Percentiles rank a stretch among this genome's conserved stretches.
Conservation (phyloP, 371 early-diverging fungal species). For the Actinomucor elegans region DNA sequence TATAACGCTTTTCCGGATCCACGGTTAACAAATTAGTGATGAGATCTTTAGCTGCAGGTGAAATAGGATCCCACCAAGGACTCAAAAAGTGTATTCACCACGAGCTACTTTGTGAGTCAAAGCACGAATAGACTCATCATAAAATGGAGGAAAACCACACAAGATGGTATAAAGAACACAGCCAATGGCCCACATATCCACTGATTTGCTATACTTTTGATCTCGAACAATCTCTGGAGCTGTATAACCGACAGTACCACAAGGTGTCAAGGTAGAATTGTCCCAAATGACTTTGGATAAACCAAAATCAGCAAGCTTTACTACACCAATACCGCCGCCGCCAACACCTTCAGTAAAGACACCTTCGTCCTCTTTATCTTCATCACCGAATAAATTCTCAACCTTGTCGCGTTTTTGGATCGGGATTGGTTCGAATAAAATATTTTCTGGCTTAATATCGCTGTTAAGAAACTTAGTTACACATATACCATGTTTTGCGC, state of each 20-base stretch:
- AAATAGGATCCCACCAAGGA: constrained; percentile 80
- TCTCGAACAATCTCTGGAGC: constrained; percentile 77
- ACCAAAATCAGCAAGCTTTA: constrained; percentile 75
- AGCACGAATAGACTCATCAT: constrained; percentile 62
- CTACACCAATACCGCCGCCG: constrained; percentile 66
- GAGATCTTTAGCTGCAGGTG: constrained; percentile 71
- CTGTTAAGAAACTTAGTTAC: no score
- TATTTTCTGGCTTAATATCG: constrained; percentile 91
- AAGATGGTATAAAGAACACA: constrained; percentile 78
- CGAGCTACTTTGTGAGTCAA: constrained; percentile 63
- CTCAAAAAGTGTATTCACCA: constrained; percentile 64
- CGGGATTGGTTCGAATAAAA: constrained; percentile 67
- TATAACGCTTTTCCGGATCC: constrained; percentile 56
- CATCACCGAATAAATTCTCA: constrained; percentile 20
- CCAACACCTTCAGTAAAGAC: constrained; percentile 56
- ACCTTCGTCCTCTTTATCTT: constrained; percentile 57
- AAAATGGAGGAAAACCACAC: constrained; percentile 80
- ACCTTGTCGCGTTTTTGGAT: constrained; percentile 20
- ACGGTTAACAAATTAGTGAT: constrained; percentile 60
- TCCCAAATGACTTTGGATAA: constrained; percentile 72
- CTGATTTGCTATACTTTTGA: constrained; percentile 67
- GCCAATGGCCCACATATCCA: constrained; percentile 85
- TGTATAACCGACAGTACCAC: constrained; percentile 79
- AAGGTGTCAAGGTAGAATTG: constrained; percentile 71
- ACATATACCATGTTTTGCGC: no score